These are phyloP conservation scores for Centella asiatica DNA, from an alignment of 129 eudicot species.

Conservation along the genomic window DNA sequence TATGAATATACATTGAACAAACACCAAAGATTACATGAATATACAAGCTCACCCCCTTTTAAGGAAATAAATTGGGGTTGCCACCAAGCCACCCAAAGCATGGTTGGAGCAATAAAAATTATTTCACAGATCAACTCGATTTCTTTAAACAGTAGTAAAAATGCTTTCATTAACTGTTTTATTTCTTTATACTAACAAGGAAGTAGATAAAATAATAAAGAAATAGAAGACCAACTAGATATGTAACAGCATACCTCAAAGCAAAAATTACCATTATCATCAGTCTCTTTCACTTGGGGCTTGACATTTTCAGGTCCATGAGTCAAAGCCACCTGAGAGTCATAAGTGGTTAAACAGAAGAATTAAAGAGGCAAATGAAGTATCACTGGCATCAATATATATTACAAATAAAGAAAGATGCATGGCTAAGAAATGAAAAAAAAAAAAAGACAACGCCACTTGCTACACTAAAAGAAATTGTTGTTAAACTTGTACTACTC, in stretches of 20 bases:
- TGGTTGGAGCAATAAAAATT: not conserved
- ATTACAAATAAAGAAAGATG: not conserved
- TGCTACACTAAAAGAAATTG: not conserved
- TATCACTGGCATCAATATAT: not conserved
- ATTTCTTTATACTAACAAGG: no score
- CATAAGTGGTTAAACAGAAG: constrained; percentile 3
- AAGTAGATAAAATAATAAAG: not conserved
- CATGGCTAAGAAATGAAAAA: not conserved
- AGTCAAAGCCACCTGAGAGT: constrained; percentile 79
- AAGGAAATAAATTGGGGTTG: not conserved
- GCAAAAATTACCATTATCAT: constrained; percentile 74
- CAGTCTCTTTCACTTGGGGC: constrained; percentile 77
- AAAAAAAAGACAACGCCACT: not conserved
- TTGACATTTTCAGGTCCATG: constrained; percentile 98
- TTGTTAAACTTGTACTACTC: no score
- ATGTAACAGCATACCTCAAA: constrained; percentile 59
- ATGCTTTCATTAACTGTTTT: not conserved
- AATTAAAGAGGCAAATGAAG: not conserved
- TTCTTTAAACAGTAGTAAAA: not conserved
- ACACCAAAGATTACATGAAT: no score
- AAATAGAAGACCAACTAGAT: not conserved
- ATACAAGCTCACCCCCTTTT: no score
- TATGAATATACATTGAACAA: no score
- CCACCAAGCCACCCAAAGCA: not conserved
- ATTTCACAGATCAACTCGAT: no score